Percentiles rank a stretch among this genome's conserved stretches.
Evolutionary conservation across 495 filamentous ascomycete species (phyloP).

Genomic region (Haplographium delicatum): DNA sequence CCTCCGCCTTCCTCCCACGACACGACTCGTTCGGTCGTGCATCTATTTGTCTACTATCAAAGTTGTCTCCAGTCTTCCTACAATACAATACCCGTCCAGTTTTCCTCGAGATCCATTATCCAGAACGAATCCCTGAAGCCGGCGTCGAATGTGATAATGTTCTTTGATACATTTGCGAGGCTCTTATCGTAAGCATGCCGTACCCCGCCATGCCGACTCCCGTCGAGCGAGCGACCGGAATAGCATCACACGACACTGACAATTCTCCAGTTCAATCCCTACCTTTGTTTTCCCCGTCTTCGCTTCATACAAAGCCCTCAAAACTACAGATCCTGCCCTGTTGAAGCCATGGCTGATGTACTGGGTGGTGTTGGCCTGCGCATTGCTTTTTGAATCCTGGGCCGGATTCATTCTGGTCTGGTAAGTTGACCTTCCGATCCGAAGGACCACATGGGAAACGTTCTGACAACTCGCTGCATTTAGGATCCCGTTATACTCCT

Average conservation of each 20-base stretch:
- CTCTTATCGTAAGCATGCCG: constrained; percentile 62
- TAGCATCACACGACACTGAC: constrained; percentile 19
- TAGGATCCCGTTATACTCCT: constrained; percentile 92
- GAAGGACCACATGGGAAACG: neutral
- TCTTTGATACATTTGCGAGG: constrained; percentile 68
- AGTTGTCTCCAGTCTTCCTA: too few relatives aligned
- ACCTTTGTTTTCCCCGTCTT: constrained; percentile 95
- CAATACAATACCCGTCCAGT: too few relatives aligned
- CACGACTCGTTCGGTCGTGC: too few relatives aligned
- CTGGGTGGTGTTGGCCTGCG: constrained; percentile 86
- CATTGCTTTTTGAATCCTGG: constrained; percentile 81
- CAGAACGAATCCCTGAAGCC: neutral
- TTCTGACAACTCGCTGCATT: neutral
- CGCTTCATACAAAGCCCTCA: constrained; percentile 96
- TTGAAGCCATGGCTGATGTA: constrained; percentile 99
- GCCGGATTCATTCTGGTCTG: constrained; percentile 78
- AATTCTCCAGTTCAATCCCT: constrained; percentile 61
- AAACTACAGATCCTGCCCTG: constrained; percentile 82
- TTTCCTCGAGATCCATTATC: too few relatives aligned
- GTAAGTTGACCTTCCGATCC: constrained; percentile 39
- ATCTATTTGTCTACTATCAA: too few relatives aligned
- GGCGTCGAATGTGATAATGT: constrained; percentile 48
- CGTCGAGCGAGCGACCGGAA: constrained; percentile 12
- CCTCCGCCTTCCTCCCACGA: too few relatives aligned
- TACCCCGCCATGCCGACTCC: constrained; percentile 16